Percentiles rank a stretch among this genome's conserved stretches.
Evolutionary conservation across 257 asterid genomes (phyloP).

Genomic region (Catharanthus roseus): DNA sequence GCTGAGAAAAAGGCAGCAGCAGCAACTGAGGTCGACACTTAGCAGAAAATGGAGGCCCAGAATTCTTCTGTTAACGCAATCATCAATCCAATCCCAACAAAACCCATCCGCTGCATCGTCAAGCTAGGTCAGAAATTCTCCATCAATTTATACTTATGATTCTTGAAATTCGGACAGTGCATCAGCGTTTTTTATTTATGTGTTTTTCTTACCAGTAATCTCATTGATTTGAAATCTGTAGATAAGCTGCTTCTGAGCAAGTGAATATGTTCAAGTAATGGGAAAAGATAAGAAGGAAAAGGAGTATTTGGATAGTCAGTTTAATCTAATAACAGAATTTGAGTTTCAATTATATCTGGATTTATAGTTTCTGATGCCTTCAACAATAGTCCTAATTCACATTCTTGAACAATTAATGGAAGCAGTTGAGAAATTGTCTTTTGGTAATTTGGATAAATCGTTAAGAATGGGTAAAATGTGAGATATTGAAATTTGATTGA

Average conservation of each 20-base stretch:
- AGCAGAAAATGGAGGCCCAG: constrained; percentile 10
- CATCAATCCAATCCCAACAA: constrained; percentile 15
- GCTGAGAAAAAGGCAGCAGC: background rate
- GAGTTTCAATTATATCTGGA: background rate
- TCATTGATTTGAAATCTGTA: background rate
- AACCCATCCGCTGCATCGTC: constrained; percentile 67
- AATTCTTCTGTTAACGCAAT: background rate
- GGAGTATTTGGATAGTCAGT: background rate
- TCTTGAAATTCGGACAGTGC: background rate
- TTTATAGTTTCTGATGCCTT: background rate
- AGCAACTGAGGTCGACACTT: background rate
- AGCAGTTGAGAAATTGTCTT: background rate
- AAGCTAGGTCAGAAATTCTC: constrained; percentile 56
- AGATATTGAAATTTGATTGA: background rate
- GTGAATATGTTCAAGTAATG: background rate
- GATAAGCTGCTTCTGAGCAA: background rate
- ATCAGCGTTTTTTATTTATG: constrained; percentile 7
- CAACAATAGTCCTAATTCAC: background rate
- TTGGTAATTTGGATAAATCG: background rate
- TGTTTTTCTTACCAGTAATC: background rate
- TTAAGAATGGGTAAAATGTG: background rate
- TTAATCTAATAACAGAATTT: background rate
- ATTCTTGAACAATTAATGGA: background rate
- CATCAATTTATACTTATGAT: background rate
- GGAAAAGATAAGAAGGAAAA: background rate